Conservation (phyloP, 192 early-diverging fungal genomes). For the Coemansia sp. region DNA sequence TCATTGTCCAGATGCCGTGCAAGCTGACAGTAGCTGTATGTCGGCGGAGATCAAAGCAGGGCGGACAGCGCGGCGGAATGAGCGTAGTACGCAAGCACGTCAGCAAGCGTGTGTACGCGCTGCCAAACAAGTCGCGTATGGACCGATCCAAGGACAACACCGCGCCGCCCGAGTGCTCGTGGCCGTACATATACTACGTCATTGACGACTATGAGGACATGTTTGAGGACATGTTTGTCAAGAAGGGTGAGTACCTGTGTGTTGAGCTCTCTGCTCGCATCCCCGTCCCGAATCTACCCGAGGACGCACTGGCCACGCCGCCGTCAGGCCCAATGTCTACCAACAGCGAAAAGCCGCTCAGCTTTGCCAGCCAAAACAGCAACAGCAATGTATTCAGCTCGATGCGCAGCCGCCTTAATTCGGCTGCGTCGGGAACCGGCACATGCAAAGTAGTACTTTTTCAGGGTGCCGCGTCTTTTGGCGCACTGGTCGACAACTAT, state of each 20-base stretch:
- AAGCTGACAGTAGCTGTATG: slow-evolving; percentile 89
- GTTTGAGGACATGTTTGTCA: slow-evolving; percentile 84
- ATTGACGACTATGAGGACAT: slow-evolving; percentile 90
- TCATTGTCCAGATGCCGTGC: slow-evolving; percentile 89
- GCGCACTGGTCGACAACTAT: slow-evolving; percentile 81
- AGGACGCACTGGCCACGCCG: slow-evolving; percentile 31
- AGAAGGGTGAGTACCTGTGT: slow-evolving; percentile 84
- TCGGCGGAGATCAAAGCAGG: slow-evolving; percentile 59
- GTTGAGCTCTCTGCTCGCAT: slow-evolving; percentile 83
- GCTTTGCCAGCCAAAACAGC: slow-evolving; percentile 47
- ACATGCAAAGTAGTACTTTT: slow-evolving; percentile 76
- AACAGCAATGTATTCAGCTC: slow-evolving; percentile 33
- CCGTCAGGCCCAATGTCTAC: slow-evolving; percentile 18
- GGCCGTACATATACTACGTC: slow-evolving; percentile 89
- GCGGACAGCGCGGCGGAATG: slow-evolving; percentile 62
- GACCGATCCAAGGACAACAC: slow-evolving; percentile 75
- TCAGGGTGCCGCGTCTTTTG: slow-evolving; percentile 88
- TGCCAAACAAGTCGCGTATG: slow-evolving; percentile 89
- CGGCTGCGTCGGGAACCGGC: slow-evolving; percentile 52
- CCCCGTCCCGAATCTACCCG: slow-evolving; percentile 53
- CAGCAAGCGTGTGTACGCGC: slow-evolving; percentile 73
- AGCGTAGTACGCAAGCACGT: slow-evolving; percentile 73
- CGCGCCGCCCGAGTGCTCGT: slow-evolving; percentile 85
- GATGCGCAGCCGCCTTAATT: slow-evolving; percentile 53
- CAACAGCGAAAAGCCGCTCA: slow-evolving; percentile 40